Evolutionary conservation across 495 filamentous ascomycete genomes (phyloP), one percentile per base, ranked within the genome.

Genomic region (Pyrenula massariospora): DNA sequence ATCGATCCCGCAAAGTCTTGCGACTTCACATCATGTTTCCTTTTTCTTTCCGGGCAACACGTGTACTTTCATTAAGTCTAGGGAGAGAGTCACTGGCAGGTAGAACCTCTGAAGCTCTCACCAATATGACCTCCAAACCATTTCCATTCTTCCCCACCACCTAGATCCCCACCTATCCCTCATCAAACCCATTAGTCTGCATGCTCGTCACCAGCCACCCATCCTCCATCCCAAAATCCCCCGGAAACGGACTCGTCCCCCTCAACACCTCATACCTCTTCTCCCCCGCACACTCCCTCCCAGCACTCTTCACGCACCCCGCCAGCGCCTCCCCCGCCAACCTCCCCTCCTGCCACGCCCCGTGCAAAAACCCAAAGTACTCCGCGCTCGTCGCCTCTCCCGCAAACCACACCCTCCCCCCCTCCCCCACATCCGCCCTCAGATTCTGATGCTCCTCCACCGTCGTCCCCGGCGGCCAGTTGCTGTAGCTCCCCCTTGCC

Each of bases 291-390:
- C 19, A 58, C 12, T 55, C 24, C 53, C 24, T 42, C n/a, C 48
- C 59, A 25, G 47, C 54, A 20, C 58, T 59, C 8, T 63, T 54
- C 23, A 76, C 62, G 21, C 75, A 69, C 8, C 60, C 68, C 5
- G 78, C 82, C 54, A 85, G 75, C 20, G 70, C 64, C 58, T 70
- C 61, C 1, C 77, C 83, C 0, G 71, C 81, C 51, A 77, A 71
- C 21, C 72, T 69, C 0, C 84, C 84, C 66, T 86, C 83, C 48
- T 77, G 82, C 69, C 73, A 88, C 2, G 80, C 79, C 1, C 82
- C 84, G 20, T 89, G 86, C 68, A 90, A 64, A 65, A 86, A 89
- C 0, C 86, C 86, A 68, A 79, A 90, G 60, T 84, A 87, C 66
- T 82, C 73, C 12, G 80, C 69, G 58, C 81, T 86, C 0, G 84